Conservation (phyloP, 139 green algal genomes). For the Chlorella sp. region DNA sequence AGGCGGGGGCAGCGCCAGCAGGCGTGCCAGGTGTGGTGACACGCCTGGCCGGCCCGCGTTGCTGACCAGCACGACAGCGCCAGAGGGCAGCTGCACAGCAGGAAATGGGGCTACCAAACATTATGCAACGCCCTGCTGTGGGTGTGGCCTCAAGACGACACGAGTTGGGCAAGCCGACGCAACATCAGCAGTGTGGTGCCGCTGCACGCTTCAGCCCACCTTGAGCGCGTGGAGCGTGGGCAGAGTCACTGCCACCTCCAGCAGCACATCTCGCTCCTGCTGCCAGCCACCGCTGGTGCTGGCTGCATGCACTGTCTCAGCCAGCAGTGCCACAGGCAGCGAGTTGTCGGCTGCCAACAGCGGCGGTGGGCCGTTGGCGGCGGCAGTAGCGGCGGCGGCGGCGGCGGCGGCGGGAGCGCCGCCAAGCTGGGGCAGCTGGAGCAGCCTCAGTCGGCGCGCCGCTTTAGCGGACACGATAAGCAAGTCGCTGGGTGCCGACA, state of each 20-base stretch:
- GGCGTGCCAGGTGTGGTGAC: slow-evolving; percentile 14
- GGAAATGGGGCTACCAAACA: not conserved
- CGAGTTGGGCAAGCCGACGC: not conserved
- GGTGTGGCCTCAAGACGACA: too few species aligned
- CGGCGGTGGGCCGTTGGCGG: not conserved
- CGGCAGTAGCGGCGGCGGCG: too few species aligned
- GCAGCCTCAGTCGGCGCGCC: slow-evolving; percentile 28
- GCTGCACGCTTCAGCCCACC: slow-evolving; percentile 4
- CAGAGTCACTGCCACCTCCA: slow-evolving; percentile 20
- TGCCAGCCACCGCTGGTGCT: not conserved
- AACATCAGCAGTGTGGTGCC: not conserved
- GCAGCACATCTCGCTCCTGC: slow-evolving; percentile 9
- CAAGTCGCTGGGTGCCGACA: too few species aligned
- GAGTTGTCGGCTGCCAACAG: not conserved
- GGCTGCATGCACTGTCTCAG: not conserved
- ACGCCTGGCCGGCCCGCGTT: not conserved
- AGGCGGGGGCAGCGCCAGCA: not conserved
- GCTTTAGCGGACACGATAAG: slow-evolving; percentile 18
- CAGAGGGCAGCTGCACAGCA: slow-evolving; percentile 25
- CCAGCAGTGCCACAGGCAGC: slow-evolving; percentile 11
- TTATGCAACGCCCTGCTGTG: too few species aligned
- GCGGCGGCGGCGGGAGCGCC: not conserved
- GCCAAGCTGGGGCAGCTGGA: not conserved
- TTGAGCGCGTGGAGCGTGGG: slow-evolving; percentile 11
- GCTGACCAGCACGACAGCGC: slow-evolving; percentile 7